Percentiles rank a stretch among this genome's conserved stretches.
Evolutionary conservation across 371 early-diverging fungal genomes (phyloP).

Genomic region (Mucor indicus): DNA sequence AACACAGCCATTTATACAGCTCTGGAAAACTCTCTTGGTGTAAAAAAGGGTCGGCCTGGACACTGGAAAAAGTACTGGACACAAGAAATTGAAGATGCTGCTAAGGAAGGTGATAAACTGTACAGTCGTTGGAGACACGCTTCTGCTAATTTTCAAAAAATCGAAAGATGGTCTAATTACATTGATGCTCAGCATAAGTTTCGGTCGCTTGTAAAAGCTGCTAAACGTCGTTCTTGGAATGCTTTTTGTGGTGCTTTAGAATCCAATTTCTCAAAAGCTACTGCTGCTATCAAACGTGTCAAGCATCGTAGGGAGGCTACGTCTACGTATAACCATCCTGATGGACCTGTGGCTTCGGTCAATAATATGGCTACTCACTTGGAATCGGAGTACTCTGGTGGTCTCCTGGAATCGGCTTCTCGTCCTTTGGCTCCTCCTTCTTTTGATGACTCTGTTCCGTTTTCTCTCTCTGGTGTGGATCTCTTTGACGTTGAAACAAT

Average conservation of each 20-base stretch:
- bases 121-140: constrained; percentile 7
- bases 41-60: background rate
- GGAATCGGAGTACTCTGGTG: constrained; percentile 3
- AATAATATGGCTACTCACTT: constrained; percentile 11
- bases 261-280: constrained; percentile 1
- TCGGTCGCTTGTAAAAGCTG: background rate
- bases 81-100: constrained; percentile 2
- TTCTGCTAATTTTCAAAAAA: background rate
- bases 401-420: background rate
- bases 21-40: constrained; percentile 4
- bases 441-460: background rate
- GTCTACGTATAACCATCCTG: constrained; percentile 6
- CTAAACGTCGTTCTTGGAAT: constrained; percentile 2
- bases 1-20: constrained; percentile 2
- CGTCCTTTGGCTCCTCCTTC: background rate
- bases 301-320: background rate
- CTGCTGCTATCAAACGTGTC: background rate
- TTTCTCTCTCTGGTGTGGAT: background rate
- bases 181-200: background rate
- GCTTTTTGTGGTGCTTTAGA: constrained; percentile 1
- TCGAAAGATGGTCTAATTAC: background rate
- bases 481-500: background rate
- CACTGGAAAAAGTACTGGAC: constrained; percentile 17
- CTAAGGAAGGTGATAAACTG: background rate
- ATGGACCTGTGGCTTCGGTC: constrained; percentile 11